phyloP scores from a whole-genome alignment of 1,284 basidiomycete species.

The Apiotrichum akiyoshidainum region DNA sequence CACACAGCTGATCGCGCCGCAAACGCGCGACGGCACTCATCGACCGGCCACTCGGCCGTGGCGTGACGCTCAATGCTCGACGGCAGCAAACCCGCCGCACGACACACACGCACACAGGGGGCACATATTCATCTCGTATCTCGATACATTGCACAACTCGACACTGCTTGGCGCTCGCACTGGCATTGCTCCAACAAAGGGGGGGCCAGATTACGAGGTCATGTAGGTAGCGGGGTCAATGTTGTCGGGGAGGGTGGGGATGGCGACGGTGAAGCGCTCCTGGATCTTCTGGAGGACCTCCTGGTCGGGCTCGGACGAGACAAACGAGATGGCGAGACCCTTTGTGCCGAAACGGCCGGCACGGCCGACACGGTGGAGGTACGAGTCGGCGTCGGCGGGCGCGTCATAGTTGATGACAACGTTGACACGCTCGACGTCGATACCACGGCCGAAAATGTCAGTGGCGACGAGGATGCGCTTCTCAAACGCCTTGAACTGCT shows the following conservation, averaged over 20 bases:
- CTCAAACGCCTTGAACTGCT: conserved; percentile 98
- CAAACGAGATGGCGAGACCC: conserved; percentile 98
- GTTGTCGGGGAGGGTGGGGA: conserved; percentile 48
- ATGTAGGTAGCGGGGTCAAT: conserved; percentile 49
- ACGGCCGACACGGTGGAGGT: conserved; percentile 97
- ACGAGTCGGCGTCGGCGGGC: conserved; percentile 94
- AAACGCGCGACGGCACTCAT: too few species aligned
- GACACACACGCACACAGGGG: neutral
- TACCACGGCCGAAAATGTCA: conserved; percentile 95
- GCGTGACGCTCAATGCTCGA: too few species aligned
- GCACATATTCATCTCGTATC: conserved; percentile 8
- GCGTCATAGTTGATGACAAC: conserved; percentile 96
- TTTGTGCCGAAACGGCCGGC: conserved; percentile 99
- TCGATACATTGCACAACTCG: conserved; percentile 8
- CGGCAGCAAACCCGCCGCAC: too few species aligned
- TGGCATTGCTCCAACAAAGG: too few species aligned
- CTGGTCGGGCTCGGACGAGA: conserved; percentile 84
- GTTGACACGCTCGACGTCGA: conserved; percentile 96
- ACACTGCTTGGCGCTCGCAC: too few species aligned
- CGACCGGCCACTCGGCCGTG: too few species aligned
- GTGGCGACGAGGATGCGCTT: conserved; percentile 98
- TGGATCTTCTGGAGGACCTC: conserved; percentile 69
- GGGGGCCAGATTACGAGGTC: conserved; percentile 31
- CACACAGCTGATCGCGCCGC: too few species aligned
- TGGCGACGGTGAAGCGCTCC: conserved; percentile 52